These are phyloP conservation scores for Sphaerulina vaccinii DNA, from an alignment of 2,329 filamentous ascomycete genomes.

Conservation along the genomic window DNA sequence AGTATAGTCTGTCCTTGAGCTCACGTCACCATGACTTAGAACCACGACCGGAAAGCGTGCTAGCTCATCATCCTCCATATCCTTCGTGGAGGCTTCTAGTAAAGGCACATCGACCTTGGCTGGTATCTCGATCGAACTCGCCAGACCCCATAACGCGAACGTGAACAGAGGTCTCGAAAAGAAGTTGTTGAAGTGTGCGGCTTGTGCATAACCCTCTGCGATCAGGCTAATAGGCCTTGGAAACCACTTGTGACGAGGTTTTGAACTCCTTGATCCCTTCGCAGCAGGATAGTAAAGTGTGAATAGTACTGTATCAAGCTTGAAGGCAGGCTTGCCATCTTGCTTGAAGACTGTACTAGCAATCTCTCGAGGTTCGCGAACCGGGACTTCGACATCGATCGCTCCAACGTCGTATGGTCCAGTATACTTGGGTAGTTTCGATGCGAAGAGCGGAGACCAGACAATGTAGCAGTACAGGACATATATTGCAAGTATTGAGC, in stretches of 20 bases:
- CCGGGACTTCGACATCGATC: slow-evolving; percentile 40
- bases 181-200: slow-evolving; percentile 38
- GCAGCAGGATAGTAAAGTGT: slow-evolving; percentile 44
- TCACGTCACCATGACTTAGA: slow-evolving; percentile 47
- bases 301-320: slow-evolving; percentile 43
- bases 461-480: slow-evolving; percentile 41
- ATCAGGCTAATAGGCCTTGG: slow-evolving; percentile 43
- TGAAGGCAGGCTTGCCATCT: slow-evolving; percentile 40
- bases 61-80: not conserved
- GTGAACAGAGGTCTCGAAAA: slow-evolving; percentile 39
- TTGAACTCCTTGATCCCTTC: slow-evolving; percentile 23
- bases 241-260: slow-evolving; percentile 42
- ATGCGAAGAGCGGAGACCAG: slow-evolving; percentile 41
- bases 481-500: slow-evolving; percentile 24
- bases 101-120: slow-evolving; percentile 41
- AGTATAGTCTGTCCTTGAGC: slow-evolving; percentile 45
- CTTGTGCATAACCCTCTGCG: slow-evolving; percentile 43
- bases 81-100: not conserved
- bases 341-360: slow-evolving; percentile 38
- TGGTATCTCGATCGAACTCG: slow-evolving; percentile 42
- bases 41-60: slow-evolving; percentile 40
- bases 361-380: slow-evolving; percentile 35
- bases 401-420: slow-evolving; percentile 43
- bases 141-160: slow-evolving; percentile 41
- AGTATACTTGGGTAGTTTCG: slow-evolving; percentile 42